Conservation (phyloP, 768 basidiomycete species). For the Lanmaoa rubissima region DNA sequence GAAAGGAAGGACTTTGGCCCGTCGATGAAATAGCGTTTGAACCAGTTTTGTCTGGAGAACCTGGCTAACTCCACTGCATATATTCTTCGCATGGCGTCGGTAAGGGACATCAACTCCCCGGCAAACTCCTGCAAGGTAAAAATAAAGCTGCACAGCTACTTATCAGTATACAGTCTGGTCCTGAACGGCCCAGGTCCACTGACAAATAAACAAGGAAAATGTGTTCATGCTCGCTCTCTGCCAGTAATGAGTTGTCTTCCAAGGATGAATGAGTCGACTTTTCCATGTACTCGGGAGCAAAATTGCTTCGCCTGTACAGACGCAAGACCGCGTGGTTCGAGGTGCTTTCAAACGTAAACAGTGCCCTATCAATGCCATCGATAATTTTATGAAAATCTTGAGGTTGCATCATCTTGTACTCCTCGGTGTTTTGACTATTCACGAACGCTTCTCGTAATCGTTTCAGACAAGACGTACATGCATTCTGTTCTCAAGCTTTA, state of each 20-base stretch:
- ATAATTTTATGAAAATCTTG: constrained; percentile 66
- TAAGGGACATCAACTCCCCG: constrained; percentile 73
- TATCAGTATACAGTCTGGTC: constrained; percentile 5
- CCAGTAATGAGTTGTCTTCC: constrained; percentile 37
- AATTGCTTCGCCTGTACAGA: constrained; percentile 58
- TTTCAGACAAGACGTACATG: constrained; percentile 59
- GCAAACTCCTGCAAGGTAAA: constrained; percentile 96
- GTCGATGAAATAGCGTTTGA: constrained; percentile 35
- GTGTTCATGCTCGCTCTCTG: constrained; percentile 67
- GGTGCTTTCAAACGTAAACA: constrained; percentile 75
- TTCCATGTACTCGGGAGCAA: constrained; percentile 14
- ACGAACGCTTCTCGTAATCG: constrained; percentile 67
- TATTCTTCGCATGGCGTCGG: constrained; percentile 82
- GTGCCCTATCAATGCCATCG: constrained; percentile 63
- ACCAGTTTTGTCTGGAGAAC: constrained; percentile 36
- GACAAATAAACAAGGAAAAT: constrained; percentile 92
- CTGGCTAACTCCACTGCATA: constrained; percentile 61
- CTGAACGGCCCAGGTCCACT: constrained; percentile 31
- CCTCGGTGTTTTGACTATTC: constrained; percentile 32
- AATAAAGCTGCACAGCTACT: constrained; percentile 66
- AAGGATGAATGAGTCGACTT: constrained; percentile 15
- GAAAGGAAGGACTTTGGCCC: constrained; percentile 26
- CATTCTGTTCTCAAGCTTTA: constrained; percentile 39
- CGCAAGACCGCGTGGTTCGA: constrained; percentile 83
- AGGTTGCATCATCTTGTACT: constrained; percentile 40